These are phyloP conservation scores for Epichloe coenophiala DNA, from an alignment of 2,329 filamentous ascomycete genomes.

Conservation along the genomic window DNA sequence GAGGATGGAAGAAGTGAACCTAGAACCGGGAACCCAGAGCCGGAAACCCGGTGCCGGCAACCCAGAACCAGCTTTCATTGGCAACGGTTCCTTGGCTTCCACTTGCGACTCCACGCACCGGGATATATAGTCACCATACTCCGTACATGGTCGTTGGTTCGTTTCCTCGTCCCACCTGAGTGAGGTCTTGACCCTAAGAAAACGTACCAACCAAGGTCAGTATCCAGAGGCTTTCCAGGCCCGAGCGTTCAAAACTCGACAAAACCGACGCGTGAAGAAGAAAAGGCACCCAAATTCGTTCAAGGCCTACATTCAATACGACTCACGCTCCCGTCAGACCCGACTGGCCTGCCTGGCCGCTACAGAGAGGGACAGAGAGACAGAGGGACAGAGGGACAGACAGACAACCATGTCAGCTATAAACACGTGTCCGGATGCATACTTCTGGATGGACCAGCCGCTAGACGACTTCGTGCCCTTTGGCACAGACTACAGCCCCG, in stretches of 20 bases:
- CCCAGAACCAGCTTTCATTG: not conserved
- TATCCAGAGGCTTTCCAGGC: too few species aligned
- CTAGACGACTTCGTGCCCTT: not conserved
- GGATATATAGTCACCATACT: not conserved
- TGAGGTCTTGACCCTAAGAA: too few species aligned
- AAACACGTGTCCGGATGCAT: not conserved
- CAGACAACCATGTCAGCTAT: not conserved
- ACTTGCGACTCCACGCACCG: not conserved
- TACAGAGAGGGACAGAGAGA: too few species aligned
- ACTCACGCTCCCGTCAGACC: not conserved
- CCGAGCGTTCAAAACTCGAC: too few species aligned
- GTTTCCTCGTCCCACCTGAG: not conserved
- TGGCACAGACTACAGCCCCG: not conserved
- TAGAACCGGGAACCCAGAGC: not conserved
- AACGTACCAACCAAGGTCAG: too few species aligned
- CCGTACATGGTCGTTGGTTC: not conserved
- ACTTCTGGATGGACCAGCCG: not conserved
- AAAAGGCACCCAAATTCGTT: too few species aligned
- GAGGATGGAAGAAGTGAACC: not conserved
- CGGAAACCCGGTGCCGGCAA: not conserved
- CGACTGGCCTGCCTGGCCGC: not conserved
- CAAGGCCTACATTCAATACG: not conserved
- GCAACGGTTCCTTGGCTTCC: too few species aligned
- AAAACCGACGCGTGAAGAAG: too few species aligned
- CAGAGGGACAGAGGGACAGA: not conserved